Conservation (phyloP, 805 yeast genomes). For the Monosporozyma aerobia region DNA sequence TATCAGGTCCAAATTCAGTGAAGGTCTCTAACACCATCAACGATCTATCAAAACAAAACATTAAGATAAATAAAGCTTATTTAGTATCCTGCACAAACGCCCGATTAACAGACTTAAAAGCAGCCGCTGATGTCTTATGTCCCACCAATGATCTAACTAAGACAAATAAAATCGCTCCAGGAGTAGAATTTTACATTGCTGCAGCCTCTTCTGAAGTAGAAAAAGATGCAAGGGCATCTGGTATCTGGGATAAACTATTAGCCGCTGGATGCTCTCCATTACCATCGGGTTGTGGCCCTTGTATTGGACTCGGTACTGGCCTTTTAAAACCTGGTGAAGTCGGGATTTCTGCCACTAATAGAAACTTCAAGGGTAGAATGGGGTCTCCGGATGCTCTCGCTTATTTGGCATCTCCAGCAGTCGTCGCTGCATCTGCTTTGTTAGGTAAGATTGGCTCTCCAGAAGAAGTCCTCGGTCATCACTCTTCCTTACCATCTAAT, state of each 20-base stretch:
- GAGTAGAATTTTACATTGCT: slow-evolving; percentile 93
- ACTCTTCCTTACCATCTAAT: slow-evolving; percentile 39
- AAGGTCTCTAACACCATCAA: slow-evolving; percentile 75
- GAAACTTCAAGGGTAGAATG: slow-evolving; percentile 99
- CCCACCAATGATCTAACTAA: slow-evolving; percentile 22
- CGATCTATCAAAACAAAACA: slow-evolving; percentile 60
- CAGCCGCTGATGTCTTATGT: slow-evolving; percentile 83
- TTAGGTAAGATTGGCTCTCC: slow-evolving; percentile 91
- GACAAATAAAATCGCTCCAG: slow-evolving; percentile 64
- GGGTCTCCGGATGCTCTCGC: slow-evolving; percentile 96
- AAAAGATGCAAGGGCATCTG: slow-evolving; percentile 78
- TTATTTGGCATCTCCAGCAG: slow-evolving; percentile 92
- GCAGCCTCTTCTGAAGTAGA: slow-evolving; percentile 95
- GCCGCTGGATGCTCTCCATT: slow-evolving; percentile 92
- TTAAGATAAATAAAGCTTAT: slow-evolving; percentile 87
- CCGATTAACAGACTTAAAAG: slow-evolving; percentile 81
- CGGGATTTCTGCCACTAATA: slow-evolving; percentile 95
- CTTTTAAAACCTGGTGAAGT: slow-evolving; percentile 91
- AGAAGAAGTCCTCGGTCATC: slow-evolving; percentile 65
- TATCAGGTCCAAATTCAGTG: slow-evolving; percentile 97
- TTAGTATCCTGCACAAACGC: slow-evolving; percentile 97
- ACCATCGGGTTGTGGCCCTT: slow-evolving; percentile 99
- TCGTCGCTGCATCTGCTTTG: slow-evolving; percentile 97
- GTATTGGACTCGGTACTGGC: slow-evolving; percentile 96
- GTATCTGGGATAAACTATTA: slow-evolving; percentile 85